Evolutionary conservation across 805 yeast genomes (phyloP), one percentile per base, ranked within the genome.

Genomic region (Henningerozyma blattae): DNA sequence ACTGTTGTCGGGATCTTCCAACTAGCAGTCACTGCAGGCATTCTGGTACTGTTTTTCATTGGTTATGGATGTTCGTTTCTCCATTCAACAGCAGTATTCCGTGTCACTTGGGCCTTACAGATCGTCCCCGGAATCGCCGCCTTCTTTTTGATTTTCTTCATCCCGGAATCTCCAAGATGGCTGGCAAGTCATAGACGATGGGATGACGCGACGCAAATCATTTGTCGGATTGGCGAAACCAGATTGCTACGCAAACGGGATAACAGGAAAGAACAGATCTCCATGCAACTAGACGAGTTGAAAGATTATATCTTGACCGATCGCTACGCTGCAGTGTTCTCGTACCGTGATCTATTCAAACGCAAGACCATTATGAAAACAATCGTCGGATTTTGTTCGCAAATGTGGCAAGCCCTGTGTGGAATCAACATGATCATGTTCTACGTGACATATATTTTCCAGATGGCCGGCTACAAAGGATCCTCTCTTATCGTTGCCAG

Each of bases 41-140:
- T 85, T 26, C 66, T 78, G 46, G 15, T 35, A 3, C 18, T 35
- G 27, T 35, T 31, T 34, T 35, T 31, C 13, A 59, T 77, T 38
- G 82, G 75, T 51, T 79, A 73, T 50, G 89, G 87, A 27, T 63
- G 77, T 22, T 75, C 79, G 6, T 79, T 72, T 49, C 67, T 64
- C 27, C 42, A 46, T 22, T 45, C 63, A 38, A 61, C 67, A 22
- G 72, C 73, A 20, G 62, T 75, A 15, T 82, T 89, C 87, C 72
- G 93, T 63, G 68, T 82, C 56, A 91, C 93, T 13, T 70, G 82
- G 40, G 79, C 84, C 3, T 61, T 80, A 50, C 94, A 82, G 61
- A 63, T 73, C 37, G 42, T 77, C 27, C 76, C 78, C 47, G 74
- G 77, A 39, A 71, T 76, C 15, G 73, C 65, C 47, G 46, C 71